Evolutionary conservation across 139 green algal species (phyloP), one percentile per base, ranked within the genome.

Genomic region (Picochlorum sp.): DNA sequence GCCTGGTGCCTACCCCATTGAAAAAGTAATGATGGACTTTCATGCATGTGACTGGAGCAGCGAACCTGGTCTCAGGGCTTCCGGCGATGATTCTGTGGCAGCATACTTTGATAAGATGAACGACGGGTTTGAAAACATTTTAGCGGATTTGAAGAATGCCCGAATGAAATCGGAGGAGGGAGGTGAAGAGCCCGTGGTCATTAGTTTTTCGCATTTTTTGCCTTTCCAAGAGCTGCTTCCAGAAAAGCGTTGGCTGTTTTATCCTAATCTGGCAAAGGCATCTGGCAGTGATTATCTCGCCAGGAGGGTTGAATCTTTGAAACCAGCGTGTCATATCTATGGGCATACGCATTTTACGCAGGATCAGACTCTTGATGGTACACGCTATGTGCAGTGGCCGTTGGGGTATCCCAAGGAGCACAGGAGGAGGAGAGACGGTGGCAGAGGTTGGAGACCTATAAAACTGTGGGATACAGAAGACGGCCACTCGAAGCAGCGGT

Each of bases 271-370:
- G 22, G 64, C 82, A 44, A 87, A 89, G 59, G 79, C 84, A 7
- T 57, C 52, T 1, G 82, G 82, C 29, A 81, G 67, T 52, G 41
- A 83, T 20, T 69, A 58, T 30, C 28, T 90, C n/a, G 59, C 50
- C 31, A 24, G 14, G 4, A 67, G 81, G 2, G 50, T 90, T 9
- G 45, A 61, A 7, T 18, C 29, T 36, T 63, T 89, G 52, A 33
- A 30, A 28, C 72, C 77, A 9, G 14, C 63, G 12, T 61, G 53
- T 4, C 82, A 90, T 59, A 32, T 83, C 4, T 90, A 87, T 63
- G 82, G 82, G 0, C 82, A 90, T 63, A 89, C 82, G 6, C 81
- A 90, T 51, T 87, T 87, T 54, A 65, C 32, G 14, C 66, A 82
- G 82, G 82, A 90, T 51, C 28, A 47, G 2, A 53, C 29, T 9